Base-by-base conservation (phyloP, 768 basidiomycete genomes). In the Tricholoma saponaceum region DNA sequence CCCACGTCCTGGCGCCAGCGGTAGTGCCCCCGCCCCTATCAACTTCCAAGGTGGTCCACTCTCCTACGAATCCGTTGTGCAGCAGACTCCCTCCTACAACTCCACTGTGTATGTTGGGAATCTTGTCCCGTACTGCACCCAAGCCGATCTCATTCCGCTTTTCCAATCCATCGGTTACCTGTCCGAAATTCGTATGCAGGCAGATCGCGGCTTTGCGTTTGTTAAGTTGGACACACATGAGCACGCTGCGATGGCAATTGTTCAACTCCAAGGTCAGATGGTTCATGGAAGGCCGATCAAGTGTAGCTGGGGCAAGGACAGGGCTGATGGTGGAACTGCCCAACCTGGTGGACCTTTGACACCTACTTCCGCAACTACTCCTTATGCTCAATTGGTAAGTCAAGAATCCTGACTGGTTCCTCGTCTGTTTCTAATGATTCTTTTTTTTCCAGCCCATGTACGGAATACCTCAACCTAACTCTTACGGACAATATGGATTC, bases 121-220 rank as follows among this genome's bases (percentile, higher is more conserved):
- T 77, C 83, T 99, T 64, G 94, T 97, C 61, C 96, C 96, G 6
- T 98, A 94, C 76, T 91, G 90, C 67, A 95, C 95, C 23, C 96
- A 98, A 72, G 93, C 93, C 43, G 97, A 99, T 74, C 86, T 99
- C 58, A 95, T 98, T 67, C 96, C 96, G 12, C 79, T 98, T 59
- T 98, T 98, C 85, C 93, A 97, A 76, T 94, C 94, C 55, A 98
- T 97, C 72, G 96, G 96, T 52, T 98, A 98, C 74, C 87, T 98
- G 49, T 95, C 93, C 63, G 97, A 99, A 77, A 95, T 98, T 72
- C 89, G 97, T 58, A 96, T 99, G 94, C 97, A 98, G 74, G 87
- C 97, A 60, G 96, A 98, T 78, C 89, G 96, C 61, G 96, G 96
- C 46, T 99, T 98, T 71, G 96, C 97, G 2, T 98, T 98, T 69